Percentiles rank a stretch among this genome's conserved stretches.
phyloP scores from a whole-genome alignment of 2,329 filamentous ascomycete species.

The Amphichorda felina region DNA sequence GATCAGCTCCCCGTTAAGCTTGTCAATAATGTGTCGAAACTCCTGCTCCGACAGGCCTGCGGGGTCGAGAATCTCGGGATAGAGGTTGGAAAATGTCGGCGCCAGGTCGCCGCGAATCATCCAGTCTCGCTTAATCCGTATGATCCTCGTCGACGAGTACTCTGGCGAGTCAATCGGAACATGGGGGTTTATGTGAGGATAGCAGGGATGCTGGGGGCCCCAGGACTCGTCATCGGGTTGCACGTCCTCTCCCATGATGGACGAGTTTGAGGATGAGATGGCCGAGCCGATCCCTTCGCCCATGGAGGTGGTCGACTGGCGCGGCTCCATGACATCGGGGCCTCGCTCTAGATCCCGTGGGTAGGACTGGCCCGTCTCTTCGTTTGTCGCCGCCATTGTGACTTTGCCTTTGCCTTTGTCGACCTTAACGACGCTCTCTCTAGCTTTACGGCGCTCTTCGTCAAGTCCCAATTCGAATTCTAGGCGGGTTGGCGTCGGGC shows the following conservation, averaged over 20 bases:
- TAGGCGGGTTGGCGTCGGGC: constrained; percentile 14
- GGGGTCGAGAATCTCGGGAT: constrained; percentile 89
- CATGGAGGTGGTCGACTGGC: constrained; percentile 34
- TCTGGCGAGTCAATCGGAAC: constrained; percentile 67
- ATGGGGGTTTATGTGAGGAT: constrained; percentile 85
- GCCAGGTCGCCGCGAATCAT: constrained; percentile 80
- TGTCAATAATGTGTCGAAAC: constrained; percentile 72
- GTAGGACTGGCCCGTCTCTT: constrained; percentile 22
- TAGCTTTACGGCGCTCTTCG: constrained; percentile 7
- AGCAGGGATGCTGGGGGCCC: constrained; percentile 91
- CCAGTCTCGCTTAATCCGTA: constrained; percentile 87
- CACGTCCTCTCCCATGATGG: constrained; percentile 52
- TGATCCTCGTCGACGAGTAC: constrained; percentile 71
- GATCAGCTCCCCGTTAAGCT: constrained; percentile 66
- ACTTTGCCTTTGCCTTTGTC: constrained; percentile 41
- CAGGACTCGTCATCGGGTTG: constrained; percentile 66
- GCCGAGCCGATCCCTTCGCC: constrained; percentile 41
- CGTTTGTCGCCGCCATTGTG: constrained; percentile 30
- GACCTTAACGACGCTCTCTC: constrained; percentile 10
- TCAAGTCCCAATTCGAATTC: constrained; percentile 7
- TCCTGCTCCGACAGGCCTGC: constrained; percentile 71
- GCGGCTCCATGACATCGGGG: constrained; percentile 28
- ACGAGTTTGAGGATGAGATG: constrained; percentile 44
- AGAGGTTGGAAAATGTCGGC: constrained; percentile 87
- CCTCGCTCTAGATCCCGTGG: constrained; percentile 45